phyloP scores from a whole-genome alignment of 116 monocot species.

The Posidonia oceanica region DNA sequence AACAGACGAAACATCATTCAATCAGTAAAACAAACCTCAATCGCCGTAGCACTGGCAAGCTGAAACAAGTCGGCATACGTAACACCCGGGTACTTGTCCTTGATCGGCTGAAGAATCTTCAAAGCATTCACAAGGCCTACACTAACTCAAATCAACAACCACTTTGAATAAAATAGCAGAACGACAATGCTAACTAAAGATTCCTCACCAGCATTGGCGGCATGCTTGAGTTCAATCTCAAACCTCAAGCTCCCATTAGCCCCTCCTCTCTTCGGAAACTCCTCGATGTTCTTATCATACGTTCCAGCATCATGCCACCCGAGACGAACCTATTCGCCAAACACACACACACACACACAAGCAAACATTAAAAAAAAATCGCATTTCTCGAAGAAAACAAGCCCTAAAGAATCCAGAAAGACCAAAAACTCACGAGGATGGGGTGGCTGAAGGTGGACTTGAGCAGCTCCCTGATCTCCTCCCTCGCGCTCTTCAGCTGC shows the following conservation, averaged over 20 bases:
- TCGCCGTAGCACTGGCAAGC: constrained; percentile 88
- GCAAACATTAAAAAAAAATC: background rate
- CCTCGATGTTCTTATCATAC: constrained; percentile 84
- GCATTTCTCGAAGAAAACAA: too few relatives aligned
- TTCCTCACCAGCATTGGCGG: constrained; percentile 77
- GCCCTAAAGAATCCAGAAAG: background rate
- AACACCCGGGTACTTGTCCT: constrained; percentile 79
- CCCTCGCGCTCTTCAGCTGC: constrained; percentile 70
- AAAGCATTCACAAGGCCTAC: constrained; percentile 92
- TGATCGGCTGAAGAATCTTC: constrained; percentile 86
- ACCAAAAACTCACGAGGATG: constrained; percentile 19
- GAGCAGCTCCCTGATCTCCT: constrained; percentile 78
- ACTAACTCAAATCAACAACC: background rate
- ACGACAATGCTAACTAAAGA: background rate
- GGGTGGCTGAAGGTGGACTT: constrained; percentile 64
- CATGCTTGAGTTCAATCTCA: constrained; percentile 84
- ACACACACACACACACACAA: background rate
- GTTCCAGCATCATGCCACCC: constrained; percentile 99
- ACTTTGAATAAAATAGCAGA: background rate
- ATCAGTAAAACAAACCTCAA: constrained; percentile 44
- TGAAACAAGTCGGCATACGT: constrained; percentile 94
- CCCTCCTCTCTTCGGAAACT: constrained; percentile 87
- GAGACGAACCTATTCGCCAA: constrained; percentile 49
- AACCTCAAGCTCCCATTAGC: constrained; percentile 92
- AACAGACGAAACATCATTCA: background rate